Evolutionary conservation across 352 stramenopile genomes (phyloP).

Genomic region (Blastocystis sp.): DNA sequence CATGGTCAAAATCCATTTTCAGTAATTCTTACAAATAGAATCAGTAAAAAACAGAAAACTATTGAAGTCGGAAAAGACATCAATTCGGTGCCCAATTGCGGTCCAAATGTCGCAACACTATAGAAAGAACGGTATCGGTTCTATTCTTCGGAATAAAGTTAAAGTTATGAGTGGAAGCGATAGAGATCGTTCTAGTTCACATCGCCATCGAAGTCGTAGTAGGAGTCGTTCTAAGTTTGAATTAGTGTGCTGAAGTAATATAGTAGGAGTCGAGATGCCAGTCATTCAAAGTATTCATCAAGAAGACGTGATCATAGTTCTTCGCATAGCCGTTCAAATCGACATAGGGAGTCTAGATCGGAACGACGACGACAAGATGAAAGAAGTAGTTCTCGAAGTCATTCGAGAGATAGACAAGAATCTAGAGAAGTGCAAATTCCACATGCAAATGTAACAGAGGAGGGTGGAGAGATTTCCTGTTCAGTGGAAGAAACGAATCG

Average conservation of each 20-base stretch:
- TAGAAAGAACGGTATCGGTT: too few species aligned
- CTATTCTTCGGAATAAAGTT: too few species aligned
- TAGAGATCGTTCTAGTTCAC: slow-evolving; percentile 6
- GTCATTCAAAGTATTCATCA: background rate
- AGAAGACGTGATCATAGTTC: background rate
- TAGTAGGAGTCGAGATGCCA: background rate
- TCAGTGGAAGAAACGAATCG: slow-evolving; percentile 65
- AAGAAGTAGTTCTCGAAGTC: background rate
- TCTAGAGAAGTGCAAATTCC: background rate
- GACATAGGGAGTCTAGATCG: background rate
- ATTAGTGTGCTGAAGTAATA: background rate
- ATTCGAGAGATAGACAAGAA: background rate
- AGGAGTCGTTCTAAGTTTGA: background rate
- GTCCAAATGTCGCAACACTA: too few species aligned
- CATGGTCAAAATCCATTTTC: too few species aligned
- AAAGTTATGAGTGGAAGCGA: background rate
- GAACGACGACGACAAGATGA: background rate
- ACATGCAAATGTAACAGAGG: background rate
- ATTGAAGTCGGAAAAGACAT: too few species aligned
- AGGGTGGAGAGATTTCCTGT: slow-evolving; percentile 63
- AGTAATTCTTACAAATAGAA: too few species aligned
- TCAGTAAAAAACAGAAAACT: too few species aligned
- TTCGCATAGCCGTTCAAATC: background rate
- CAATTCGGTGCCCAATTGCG: too few species aligned
- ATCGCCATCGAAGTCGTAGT: slow-evolving; percentile 12